Conservation (phyloP, 495 filamentous ascomycete species). For the Penicilliopsis zonata region DNA sequence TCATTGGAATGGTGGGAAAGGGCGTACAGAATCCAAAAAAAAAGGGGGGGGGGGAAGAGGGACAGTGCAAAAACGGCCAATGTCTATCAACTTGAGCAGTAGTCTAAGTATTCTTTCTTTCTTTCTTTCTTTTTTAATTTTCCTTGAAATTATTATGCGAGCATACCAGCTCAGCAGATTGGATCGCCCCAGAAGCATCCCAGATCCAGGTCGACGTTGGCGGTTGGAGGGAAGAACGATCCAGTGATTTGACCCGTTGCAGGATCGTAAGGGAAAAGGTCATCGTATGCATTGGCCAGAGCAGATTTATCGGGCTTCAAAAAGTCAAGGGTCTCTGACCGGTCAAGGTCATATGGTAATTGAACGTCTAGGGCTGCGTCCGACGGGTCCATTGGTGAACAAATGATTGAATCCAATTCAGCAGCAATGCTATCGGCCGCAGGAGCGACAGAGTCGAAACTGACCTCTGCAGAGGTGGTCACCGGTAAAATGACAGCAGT, state of each 20-base stretch:
- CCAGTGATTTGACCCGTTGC: conserved; percentile 28
- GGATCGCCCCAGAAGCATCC: conserved; percentile 23
- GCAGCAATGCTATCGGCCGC: conserved; percentile 10
- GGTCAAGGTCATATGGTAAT: conserved; percentile 10
- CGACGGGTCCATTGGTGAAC: conserved; percentile 17
- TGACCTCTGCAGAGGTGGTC: too few relatives aligned
- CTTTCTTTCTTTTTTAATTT: not conserved
- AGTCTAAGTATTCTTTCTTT: too few relatives aligned
- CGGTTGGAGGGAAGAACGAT: conserved; percentile 24
- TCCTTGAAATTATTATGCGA: too few relatives aligned
- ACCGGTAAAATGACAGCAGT: conserved; percentile 3
- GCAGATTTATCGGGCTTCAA: conserved; percentile 15
- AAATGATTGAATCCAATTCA: conserved; percentile 15
- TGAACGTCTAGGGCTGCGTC: conserved; percentile 9
- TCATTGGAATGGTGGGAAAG: too few relatives aligned
- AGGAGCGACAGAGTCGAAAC: conserved; percentile 9
- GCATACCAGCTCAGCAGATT: conserved; percentile 9
- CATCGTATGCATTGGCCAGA: conserved; percentile 15
- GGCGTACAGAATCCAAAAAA: not conserved
- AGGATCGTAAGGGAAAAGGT: conserved; percentile 27
- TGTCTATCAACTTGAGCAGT: too few relatives aligned
- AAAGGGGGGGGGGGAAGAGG: not conserved
- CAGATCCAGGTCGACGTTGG: conserved; percentile 23
- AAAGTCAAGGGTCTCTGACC: conserved; percentile 15
- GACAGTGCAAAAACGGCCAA: not conserved